Percentiles rank a stretch among this genome's conserved stretches.
These are phyloP conservation scores for Agrocybe pediades DNA, from an alignment of 768 basidiomycete genomes.

Conservation along the genomic window DNA sequence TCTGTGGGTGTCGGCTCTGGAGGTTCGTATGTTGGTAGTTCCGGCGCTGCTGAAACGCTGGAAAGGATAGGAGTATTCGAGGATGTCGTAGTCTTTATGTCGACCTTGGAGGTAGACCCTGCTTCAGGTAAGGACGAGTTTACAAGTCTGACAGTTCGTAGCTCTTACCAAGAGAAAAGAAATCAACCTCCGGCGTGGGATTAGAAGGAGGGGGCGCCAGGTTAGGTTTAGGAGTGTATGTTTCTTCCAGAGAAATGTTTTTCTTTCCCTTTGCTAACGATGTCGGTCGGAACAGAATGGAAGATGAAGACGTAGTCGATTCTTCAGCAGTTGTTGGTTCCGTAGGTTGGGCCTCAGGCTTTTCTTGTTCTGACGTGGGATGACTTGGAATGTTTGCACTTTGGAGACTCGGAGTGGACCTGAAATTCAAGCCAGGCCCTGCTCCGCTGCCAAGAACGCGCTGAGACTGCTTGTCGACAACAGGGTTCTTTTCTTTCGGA, in stretches of 20 bases:
- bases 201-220: slow-evolving; percentile 7
- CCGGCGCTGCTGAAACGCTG: slow-evolving; percentile 66
- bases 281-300: slow-evolving; percentile 57
- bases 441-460: slow-evolving; percentile 67
- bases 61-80: slow-evolving; percentile 27
- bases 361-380: slow-evolving; percentile 27
- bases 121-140: slow-evolving; percentile 22
- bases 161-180: slow-evolving; percentile 66
- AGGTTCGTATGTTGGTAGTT: slow-evolving; percentile 63
- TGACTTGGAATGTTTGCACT: background rate
- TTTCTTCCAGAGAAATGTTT: slow-evolving; percentile 57
- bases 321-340: slow-evolving; percentile 6
- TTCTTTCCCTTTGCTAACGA: slow-evolving; percentile 60
- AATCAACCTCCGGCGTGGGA: slow-evolving; percentile 49
- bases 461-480: slow-evolving; percentile 39
- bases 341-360: slow-evolving; percentile 11
- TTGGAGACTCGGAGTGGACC: slow-evolving; percentile 23
- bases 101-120: slow-evolving; percentile 12
- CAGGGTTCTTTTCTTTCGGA: slow-evolving; percentile 58
- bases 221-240: slow-evolving; percentile 15
- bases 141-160: background rate
- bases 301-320: slow-evolving; percentile 19
- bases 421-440: slow-evolving; percentile 65
- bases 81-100: slow-evolving; percentile 9
- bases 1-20: slow-evolving; percentile 77